Evolutionary conservation across 495 filamentous ascomycete genomes (phyloP).

Genomic region (Aspergillus avenaceus): DNA sequence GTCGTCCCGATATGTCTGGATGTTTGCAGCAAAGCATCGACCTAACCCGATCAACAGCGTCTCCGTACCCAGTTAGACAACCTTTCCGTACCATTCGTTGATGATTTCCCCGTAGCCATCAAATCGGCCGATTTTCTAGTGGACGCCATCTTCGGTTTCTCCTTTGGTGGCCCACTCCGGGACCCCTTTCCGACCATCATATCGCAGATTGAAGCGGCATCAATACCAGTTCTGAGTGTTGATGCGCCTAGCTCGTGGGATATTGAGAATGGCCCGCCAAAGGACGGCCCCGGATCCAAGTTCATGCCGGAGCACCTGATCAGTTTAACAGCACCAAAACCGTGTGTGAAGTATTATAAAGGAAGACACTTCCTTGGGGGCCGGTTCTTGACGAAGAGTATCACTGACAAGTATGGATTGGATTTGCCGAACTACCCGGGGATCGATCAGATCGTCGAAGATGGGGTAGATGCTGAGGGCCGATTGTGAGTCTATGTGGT

Average conservation of each 20-base stretch:
- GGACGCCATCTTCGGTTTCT: slow-evolving; percentile 96
- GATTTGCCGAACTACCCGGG: slow-evolving; percentile 81
- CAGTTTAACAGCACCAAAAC: slow-evolving; percentile 92
- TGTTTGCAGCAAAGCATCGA: neutral
- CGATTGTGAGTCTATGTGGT: slow-evolving; percentile 41
- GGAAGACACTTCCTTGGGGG: slow-evolving; percentile 90
- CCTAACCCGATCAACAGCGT: slow-evolving; percentile 45
- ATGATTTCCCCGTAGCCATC: slow-evolving; percentile 68
- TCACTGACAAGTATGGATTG: slow-evolving; percentile 83
- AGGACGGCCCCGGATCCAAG: slow-evolving; percentile 68
- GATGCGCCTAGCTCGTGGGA: slow-evolving; percentile 94
- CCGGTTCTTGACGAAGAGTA: slow-evolving; percentile 74
- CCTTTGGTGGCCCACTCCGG: slow-evolving; percentile 85
- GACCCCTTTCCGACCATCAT: slow-evolving; percentile 86
- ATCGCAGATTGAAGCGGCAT: slow-evolving; percentile 64
- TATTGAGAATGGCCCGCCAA: slow-evolving; percentile 79
- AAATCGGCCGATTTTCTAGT: slow-evolving; percentile 71
- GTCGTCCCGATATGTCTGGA: neutral
- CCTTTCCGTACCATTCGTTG: slow-evolving; percentile 78
- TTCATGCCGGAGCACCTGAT: slow-evolving; percentile 78
- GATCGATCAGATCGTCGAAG: slow-evolving; percentile 84
- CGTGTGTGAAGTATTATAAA: slow-evolving; percentile 75
- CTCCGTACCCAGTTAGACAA: slow-evolving; percentile 78
- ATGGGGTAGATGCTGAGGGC: slow-evolving; percentile 52
- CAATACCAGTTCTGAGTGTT: slow-evolving; percentile 76